Base-by-base conservation (phyloP, 176 grass and related monocot species). In the Cenchrus fungigraminus region DNA sequence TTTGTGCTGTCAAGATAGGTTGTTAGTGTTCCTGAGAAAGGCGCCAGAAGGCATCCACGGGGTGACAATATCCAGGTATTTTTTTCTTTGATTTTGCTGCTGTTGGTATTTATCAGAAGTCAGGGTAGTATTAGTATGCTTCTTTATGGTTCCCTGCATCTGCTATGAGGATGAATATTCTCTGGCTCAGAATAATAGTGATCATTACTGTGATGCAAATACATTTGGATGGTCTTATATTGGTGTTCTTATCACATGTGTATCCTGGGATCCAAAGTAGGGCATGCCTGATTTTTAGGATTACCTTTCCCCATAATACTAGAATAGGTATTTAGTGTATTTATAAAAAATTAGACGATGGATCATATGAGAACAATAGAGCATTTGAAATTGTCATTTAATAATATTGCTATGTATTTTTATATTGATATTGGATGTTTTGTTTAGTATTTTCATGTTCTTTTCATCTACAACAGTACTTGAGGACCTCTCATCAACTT, bases 11-110 rank as follows among this genome's bases (percentile, higher is more conserved):
- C 54, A 82, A 90, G 80, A 86, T 92, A 94, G 92, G 85, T 94
- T 47, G 79, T 94, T 74, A 94, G 86, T 90, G 90, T 94, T 89
- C 92, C 92, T 73, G 92, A 94, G 80, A 94, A 94, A 87, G 92
- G 92, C 81, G 90, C 87, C 65, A 89, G 92, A 77, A 94, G 88
- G 82, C 89, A 94, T n/a, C 87, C 90, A 83, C 85, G 92, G 61
- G 90, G 90, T 58, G 92, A 94, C 65, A 94, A 88, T 77, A 92
- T 92, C 61, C 92, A 94, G 92, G 92, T 94, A 85, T 66, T 9
- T 31, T 82, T 74, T 68, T 25, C 29, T 28, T 20, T 12, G 32
- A 32, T 59, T 40, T 50, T 20, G 2, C 55, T 70, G 6, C 14
- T 68, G 3, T 80, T 68, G 3, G 11, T 73, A 79, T 65, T 65